Evolutionary conservation across 2,329 filamentous ascomycete genomes (phyloP).

Genomic region (Emericellopsis cladophorae): DNA sequence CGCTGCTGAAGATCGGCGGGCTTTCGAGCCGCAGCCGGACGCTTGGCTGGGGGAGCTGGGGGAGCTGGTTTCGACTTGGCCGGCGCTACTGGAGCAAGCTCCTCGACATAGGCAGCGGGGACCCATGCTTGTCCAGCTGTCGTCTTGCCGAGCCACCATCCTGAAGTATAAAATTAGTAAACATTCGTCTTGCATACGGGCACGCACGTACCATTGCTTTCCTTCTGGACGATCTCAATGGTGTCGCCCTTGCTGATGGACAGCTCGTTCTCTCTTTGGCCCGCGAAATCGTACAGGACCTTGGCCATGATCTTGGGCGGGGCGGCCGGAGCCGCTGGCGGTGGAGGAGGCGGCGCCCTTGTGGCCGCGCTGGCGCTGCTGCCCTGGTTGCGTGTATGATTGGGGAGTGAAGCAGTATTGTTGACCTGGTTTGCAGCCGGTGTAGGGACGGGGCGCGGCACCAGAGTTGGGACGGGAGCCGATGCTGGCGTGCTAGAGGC

Average conservation of each 20-base stretch:
- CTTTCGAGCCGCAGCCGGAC: constrained; percentile 62
- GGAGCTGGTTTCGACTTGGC: constrained; percentile 53
- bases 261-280: constrained; percentile 75
- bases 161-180: constrained; percentile 33
- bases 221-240: constrained; percentile 85
- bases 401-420: constrained; percentile 18
- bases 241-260: constrained; percentile 69
- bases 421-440: constrained; percentile 16
- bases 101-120: constrained; percentile 87
- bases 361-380: constrained; percentile 30
- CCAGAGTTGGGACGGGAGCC: constrained; percentile 5
- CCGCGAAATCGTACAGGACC: constrained; percentile 84
- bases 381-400: constrained; percentile 42
- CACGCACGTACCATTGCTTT: constrained; percentile 67
- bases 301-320: constrained; percentile 67
- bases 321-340: constrained; percentile 46
- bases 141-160: constrained; percentile 92
- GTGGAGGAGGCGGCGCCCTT: constrained; percentile 51
- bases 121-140: constrained; percentile 72
- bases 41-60: constrained; percentile 67
- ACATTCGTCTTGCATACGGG: neutral
- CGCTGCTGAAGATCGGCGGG: constrained; percentile 56
- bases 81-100: constrained; percentile 53
- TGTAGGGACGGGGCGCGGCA: constrained; percentile 15
- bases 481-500: constrained; percentile 10